Base-by-base conservation (phyloP, 1,284 basidiomycete species). In the Dichomitus squalens region DNA sequence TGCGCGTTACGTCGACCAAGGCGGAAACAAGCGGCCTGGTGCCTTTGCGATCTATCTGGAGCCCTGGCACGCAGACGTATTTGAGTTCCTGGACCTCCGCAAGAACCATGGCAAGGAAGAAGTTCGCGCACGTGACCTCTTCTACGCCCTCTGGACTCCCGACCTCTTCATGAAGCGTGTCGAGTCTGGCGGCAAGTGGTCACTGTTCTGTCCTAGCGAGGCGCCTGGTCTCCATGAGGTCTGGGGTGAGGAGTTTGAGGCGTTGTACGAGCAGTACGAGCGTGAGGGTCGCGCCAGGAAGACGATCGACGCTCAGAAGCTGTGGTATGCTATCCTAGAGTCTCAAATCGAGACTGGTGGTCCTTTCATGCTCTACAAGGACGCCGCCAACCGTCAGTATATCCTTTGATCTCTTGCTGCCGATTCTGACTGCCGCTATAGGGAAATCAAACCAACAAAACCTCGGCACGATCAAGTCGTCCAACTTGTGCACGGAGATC, bases 91-190 rank as follows among this genome's bases (percentile, higher is more conserved):
- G 65, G 96, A 99, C 74, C 83, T 99, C 46, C 86, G 97, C 70
- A 99, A 99, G 85, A 99, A 99, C 75, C 97, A 99, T 70, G 97
- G 97, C 58, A 99, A 99, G 76, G 97, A 99, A 76, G 96, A 99
- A 76, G 88, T 90, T 53, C 93, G 97, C 64, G 97, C 97, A 29
- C 89, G 97, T 54, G 97, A 99, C 74, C 81, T 99, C 23, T 99
- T 99, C 83, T 98, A 98, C 73, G 97, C 96, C 1, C 87, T 99
- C 43, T 99, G 97, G 96, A 92, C 98, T 66, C 87, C 95, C 36
- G 96, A 99, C 76, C 88, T 99, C 53, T 99, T 99, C 80, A 96
- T 97, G 95, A 93, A 93, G 75, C 92, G 95, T 52, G 92, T 96
- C 43, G 93, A 96, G 73, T 76, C 83, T 20, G 89, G 93, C 65